Percentiles rank a stretch among this genome's conserved stretches.
These are phyloP conservation scores for Aspergillus bombycis DNA, from an alignment of 2,329 filamentous ascomycete species.

Conservation along the genomic window DNA sequence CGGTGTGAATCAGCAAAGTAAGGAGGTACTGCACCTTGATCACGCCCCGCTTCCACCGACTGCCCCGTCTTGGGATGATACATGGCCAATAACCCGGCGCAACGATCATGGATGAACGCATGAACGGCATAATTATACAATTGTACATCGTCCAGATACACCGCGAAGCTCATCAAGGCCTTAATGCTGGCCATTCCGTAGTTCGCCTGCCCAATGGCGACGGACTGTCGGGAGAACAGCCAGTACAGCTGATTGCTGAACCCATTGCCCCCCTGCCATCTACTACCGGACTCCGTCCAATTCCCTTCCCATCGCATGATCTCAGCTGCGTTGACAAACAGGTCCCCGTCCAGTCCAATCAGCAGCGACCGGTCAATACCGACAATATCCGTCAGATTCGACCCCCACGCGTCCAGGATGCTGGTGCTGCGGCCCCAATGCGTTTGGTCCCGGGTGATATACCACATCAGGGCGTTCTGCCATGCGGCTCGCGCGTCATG, in stretches of 20 bases:
- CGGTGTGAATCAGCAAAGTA: no score
- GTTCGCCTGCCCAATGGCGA: constrained; percentile 47
- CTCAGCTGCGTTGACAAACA: constrained; percentile 49
- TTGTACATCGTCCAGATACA: constrained; percentile 46
- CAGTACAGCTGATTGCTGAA: constrained; percentile 48
- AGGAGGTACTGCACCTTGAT: constrained; percentile 28
- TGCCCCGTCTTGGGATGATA: constrained; percentile 41
- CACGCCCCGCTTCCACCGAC: constrained; percentile 41
- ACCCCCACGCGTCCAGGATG: constrained; percentile 39
- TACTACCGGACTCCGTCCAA: constrained; percentile 42
- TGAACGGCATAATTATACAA: constrained; percentile 48
- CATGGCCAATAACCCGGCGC: constrained; percentile 36
- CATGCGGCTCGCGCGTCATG: constrained; percentile 43
- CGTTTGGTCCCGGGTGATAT: constrained; percentile 41
- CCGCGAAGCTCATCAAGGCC: constrained; percentile 43
- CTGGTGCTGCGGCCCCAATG: constrained; percentile 40
- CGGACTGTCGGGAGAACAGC: constrained; percentile 44
- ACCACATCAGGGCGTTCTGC: constrained; percentile 50
- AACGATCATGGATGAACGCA: constrained; percentile 41
- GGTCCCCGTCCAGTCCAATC: constrained; percentile 43
- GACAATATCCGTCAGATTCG: constrained; percentile 19
- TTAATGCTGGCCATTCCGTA: constrained; percentile 49
- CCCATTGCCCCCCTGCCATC: constrained; percentile 39
- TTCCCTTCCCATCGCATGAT: constrained; percentile 50
- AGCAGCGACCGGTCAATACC: constrained; percentile 36